Evolutionary conservation across 75 land plant species (phyloP).

Genomic region (Isoetes taiwanensis): DNA sequence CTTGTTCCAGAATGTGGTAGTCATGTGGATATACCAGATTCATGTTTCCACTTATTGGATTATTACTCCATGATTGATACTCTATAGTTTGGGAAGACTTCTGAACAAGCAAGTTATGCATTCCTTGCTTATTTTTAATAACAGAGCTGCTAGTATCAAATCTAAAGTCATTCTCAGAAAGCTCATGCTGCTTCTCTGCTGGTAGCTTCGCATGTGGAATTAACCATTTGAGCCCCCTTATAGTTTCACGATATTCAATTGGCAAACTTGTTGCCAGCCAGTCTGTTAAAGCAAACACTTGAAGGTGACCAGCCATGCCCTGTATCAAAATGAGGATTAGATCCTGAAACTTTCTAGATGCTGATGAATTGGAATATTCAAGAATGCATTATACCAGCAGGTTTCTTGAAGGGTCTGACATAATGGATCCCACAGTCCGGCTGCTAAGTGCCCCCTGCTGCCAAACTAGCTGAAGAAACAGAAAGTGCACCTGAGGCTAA

Average conservation of each 20-base stretch:
- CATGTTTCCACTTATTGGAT: too few species aligned
- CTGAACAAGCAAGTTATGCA: too few species aligned
- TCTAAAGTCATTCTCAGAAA: background rate
- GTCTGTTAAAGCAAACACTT: slow-evolving; percentile 65
- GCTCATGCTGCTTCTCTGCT: slow-evolving; percentile 37
- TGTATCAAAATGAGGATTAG: too few species aligned
- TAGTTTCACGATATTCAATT: slow-evolving; percentile 60
- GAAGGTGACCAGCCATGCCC: slow-evolving; percentile 73
- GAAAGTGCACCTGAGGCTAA: slow-evolving; percentile 44
- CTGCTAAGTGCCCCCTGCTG: slow-evolving; percentile 42
- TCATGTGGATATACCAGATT: too few species aligned
- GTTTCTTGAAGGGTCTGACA: slow-evolving; percentile 52
- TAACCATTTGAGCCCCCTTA: slow-evolving; percentile 52
- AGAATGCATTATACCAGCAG: too few species aligned
- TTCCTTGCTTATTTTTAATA: too few species aligned
- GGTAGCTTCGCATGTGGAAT: slow-evolving; percentile 68
- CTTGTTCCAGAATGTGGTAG: too few species aligned
- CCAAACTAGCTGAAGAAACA: slow-evolving; percentile 54
- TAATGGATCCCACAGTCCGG: slow-evolving; percentile 12
- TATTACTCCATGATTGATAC: too few species aligned
- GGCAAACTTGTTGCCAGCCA: slow-evolving; percentile 54
- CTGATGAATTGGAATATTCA: slow-evolving; percentile 10
- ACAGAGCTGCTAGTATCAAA: background rate
- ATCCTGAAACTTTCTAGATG: background rate
- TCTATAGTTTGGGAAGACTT: too few species aligned